Conservation (phyloP, 441 rosid species). For the Euphorbia corollata region DNA sequence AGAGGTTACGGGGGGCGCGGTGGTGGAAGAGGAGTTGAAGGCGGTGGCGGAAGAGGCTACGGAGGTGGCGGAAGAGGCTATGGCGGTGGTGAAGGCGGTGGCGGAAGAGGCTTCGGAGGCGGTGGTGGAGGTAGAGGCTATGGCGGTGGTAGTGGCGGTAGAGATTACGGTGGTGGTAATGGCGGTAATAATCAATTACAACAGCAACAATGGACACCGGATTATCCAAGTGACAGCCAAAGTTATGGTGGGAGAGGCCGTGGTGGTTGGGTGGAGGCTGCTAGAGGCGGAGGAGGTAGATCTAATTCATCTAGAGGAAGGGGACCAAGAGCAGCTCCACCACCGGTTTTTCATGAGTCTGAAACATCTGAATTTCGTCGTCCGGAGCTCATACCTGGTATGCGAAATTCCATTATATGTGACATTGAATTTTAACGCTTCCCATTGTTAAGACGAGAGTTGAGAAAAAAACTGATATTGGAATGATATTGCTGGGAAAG, state of each 20-base stretch:
- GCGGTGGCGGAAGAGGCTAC: too few relatives aligned
- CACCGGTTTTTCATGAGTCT: background rate
- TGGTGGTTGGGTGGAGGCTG: background rate
- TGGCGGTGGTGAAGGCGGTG: slow-evolving; percentile 25
- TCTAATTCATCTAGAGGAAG: background rate
- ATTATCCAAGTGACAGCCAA: background rate
- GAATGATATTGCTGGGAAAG: background rate
- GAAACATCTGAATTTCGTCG: background rate
- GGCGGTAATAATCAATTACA: background rate
- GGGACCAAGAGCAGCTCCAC: background rate
- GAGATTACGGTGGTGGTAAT: background rate
- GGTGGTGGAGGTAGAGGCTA: too few relatives aligned
- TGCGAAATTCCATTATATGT: background rate
- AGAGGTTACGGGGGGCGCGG: slow-evolving; percentile 19
- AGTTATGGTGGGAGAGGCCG: background rate
- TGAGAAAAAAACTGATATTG: too few relatives aligned
- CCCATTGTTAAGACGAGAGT: too few relatives aligned
- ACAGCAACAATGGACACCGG: background rate
- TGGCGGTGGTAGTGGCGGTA: too few relatives aligned
- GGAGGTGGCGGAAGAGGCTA: too few relatives aligned
- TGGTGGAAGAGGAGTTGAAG: slow-evolving; percentile 10
- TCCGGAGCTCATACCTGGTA: background rate
- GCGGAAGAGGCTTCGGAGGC: slow-evolving; percentile 15
- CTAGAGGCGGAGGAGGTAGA: background rate
- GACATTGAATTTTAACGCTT: too few relatives aligned